Evolutionary conservation across 768 basidiomycete species (phyloP), one percentile per base, ranked within the genome.

Genomic region (Suillus plorans): DNA sequence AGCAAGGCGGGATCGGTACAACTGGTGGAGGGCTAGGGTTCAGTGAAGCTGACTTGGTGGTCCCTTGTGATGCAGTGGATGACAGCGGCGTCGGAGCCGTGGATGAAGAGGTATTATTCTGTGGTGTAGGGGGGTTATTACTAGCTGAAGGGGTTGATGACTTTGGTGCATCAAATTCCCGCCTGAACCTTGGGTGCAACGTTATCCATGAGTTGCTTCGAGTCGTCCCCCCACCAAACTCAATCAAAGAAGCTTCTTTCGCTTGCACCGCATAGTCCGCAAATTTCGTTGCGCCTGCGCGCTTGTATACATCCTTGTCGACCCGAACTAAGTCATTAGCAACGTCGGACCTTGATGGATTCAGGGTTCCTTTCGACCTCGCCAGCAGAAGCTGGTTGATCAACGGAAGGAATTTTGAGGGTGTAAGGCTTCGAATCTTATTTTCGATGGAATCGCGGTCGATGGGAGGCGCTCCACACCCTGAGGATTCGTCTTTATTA

Each of bases 311-410:
- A 41, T 68, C 61, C 16, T 72, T 72, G 58, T 80, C 77, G 31
- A 39, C 22, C 39, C 69, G 65, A 37, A 67, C 14, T 2, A 86
- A 70, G 22, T 76, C 75, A 20, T 69, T 0, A 8, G 79, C 80
- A 39, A 86, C 63, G 2, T 22, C 65, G 20, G 82, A 80, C 31
- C 84, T 81, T 6, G 76, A 71, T 8, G 82, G 77, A 14, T 69
- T 76, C 36, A 52, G 0, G 28, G 71, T 63, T 3, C 81, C 82
- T 8, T 73, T 74, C 20, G 66, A 65, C 39, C 69, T 71, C 34
- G 64, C 69, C 37, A 64, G 69, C 25, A 75, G 63, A 42, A 76
- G 61, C 59, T 68, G 55, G 18, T 68, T 50, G 42, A 76, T 66
- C 61, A 76, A 70, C 42, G 76, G 68, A 36, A 66, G 66, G 64